Percentiles rank a stretch among this genome's conserved stretches.
Evolutionary conservation across 805 yeast species (phyloP).

Genomic region (Starmera dryadoides): DNA sequence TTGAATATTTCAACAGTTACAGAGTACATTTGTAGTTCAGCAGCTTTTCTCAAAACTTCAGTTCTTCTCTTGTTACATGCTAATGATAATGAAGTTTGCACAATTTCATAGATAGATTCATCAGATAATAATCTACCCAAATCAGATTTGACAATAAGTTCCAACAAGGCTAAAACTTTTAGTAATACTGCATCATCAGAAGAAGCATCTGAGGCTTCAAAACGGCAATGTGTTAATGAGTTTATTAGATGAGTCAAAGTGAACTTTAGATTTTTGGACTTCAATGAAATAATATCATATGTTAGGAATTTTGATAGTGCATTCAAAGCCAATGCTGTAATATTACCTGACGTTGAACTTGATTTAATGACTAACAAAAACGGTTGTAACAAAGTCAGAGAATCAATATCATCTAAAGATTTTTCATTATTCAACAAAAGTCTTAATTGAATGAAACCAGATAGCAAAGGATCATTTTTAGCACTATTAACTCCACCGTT

Average conservation of each 20-base stretch:
- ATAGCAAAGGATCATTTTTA: conserved; percentile 54
- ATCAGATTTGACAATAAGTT: conserved; percentile 55
- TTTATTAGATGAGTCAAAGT: conserved; percentile 54
- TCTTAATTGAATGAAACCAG: conserved; percentile 75
- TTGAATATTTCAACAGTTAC: conserved; percentile 65
- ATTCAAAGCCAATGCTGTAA: conserved; percentile 74
- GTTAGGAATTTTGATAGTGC: conserved; percentile 69
- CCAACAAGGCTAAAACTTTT: conserved; percentile 72
- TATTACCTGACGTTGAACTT: conserved; percentile 76
- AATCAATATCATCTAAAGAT: conserved; percentile 51
- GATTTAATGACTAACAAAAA: conserved; percentile 78
- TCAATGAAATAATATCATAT: conserved; percentile 53
- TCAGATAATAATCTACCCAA: conserved; percentile 66
- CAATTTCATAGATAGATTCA: conserved; percentile 78
- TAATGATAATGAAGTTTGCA: conserved; percentile 84
- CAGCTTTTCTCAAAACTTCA: conserved; percentile 82
- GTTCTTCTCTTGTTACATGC: conserved; percentile 91
- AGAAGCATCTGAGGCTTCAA: conserved; percentile 89
- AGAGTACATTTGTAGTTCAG: conserved; percentile 71
- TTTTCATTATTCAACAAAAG: conserved; percentile 55
- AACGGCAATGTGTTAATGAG: conserved; percentile 87
- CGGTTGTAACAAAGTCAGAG: conserved; percentile 75
- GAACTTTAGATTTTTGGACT: conserved; percentile 47
- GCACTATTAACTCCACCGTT: conserved; percentile 15
- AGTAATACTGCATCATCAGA: conserved; percentile 88